Base-by-base conservation (phyloP, 352 stramenopile genomes). In the Globisporangium polare region DNA sequence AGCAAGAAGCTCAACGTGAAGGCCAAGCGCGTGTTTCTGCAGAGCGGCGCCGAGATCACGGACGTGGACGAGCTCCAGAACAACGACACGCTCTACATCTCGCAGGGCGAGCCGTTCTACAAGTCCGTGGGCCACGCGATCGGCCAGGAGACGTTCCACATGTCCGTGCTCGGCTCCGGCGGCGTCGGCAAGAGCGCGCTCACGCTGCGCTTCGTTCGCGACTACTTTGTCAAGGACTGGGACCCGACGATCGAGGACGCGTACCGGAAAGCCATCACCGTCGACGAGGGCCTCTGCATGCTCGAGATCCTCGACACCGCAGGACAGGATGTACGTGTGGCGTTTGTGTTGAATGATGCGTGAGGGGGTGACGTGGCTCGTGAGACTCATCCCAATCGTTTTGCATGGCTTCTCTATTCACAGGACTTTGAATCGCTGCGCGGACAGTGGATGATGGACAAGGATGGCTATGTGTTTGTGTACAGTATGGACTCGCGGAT, bases 201-300 rank as follows among this genome's bases (percentile, higher is more conserved):
- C 15, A 97, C 88, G 58, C 69, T 96, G 64, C 85, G 89, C 42
- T 97, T 97, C 59, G 86, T 96, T 56, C 75, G 87, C 67, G 89
- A 96, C 58, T 92, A 94, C 62, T 97, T 95, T 67, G 87, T 96
- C 31, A 88, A 92, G 49, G 88, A 97, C 68, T 97, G 89, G 85
- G 89, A 97, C 63, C 89, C 89, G 45, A 97, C 89, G 2, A 95
- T 97, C 58, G 89, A 97, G 62, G 89, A 97, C 67, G 89, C 89
- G 15, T 97, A 97, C 69, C 77, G 86, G 52, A 95, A 95, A 77
- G 85, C 85, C 31, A 78, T 96, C 49, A 87, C 75, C 17, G 88
- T 96, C 37, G 84, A 94, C 64, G 85, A 94, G 18, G 77, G 83
- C 53, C 69, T 92, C 12, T 93, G 83, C 50, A 95, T 93, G 82